Evolutionary conservation across 2,329 filamentous ascomycete species (phyloP), one percentile per base, ranked within the genome.

Genomic region (Fusarium chuoi): DNA sequence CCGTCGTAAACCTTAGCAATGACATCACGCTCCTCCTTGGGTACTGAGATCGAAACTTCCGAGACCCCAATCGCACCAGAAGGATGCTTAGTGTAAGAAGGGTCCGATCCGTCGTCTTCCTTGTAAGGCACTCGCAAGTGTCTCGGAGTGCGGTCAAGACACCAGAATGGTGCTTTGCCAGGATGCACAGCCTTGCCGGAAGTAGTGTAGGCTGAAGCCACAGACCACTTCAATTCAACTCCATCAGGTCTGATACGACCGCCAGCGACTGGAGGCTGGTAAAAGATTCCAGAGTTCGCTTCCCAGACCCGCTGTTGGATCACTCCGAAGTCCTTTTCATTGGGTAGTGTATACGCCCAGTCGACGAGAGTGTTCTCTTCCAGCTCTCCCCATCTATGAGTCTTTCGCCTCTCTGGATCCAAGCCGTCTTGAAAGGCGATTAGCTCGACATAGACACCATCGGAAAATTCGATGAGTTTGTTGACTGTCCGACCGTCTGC

Each of bases 401-500:
- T 2, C 36, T 52, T 74, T n/a, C 71, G 71, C 22, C 4, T 39
- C 28, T 69, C 71, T 9, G 55, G 62, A 24, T 74, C 71, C 0
- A 74, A 14, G 2, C 20, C 54, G 12, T 74, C 26, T 15, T 74
- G 71, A 10, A 74, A 74, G 0, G 71, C 71, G 15, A 74, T 74
- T 15, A 74, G 71, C 3, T 74, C 71, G 5, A 74, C 74, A 6
- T 74, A 74, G 5, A 69, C 71, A 0, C 71, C 71, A 11, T 74
- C 71, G 2, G 67, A 38, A 4, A 74, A 74, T 2, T 62, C 22
- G 1, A 74, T 45, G 2, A 74, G 63, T 8, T 74, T 74, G 6
- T 74, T 74, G 12, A 74, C 41, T 1, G 71, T 74, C 0, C 71
- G 71, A 22, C 71, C 71, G 2, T 74, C 71, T 4, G 71, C 71